These are phyloP conservation scores for Inonotus hispidus DNA, from an alignment of 1,284 basidiomycete species.

Conservation along the genomic window DNA sequence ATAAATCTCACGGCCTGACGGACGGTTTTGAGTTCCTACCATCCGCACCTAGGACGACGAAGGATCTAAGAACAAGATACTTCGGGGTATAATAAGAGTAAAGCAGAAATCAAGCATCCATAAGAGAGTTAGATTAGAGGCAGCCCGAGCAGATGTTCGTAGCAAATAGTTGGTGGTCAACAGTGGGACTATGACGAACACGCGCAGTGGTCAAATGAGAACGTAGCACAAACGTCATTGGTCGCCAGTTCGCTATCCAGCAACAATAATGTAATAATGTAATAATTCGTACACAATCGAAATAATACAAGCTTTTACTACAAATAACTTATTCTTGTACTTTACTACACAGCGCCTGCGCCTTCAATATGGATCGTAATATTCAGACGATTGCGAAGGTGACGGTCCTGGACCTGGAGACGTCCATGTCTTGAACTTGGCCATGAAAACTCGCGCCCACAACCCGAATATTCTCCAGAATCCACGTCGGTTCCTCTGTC, in stretches of 20 bases:
- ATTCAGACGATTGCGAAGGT: background rate
- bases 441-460: constrained; percentile 15
- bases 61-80: background rate
- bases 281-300: background rate
- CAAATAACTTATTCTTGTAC: background rate
- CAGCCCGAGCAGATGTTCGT: background rate
- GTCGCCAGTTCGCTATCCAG: background rate
- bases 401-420: constrained; percentile 1
- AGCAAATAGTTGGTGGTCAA: background rate
- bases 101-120: constrained; percentile 4
- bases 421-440: constrained; percentile 13
- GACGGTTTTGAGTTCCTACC: background rate
- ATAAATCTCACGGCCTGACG: constrained; percentile 40
- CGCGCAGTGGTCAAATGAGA: background rate
- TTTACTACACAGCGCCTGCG: background rate
- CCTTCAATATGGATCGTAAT: constrained; percentile 5
- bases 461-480: constrained; percentile 15
- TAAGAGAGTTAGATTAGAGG: background rate
- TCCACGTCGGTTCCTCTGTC: background rate
- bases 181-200: background rate
- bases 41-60: constrained; percentile 4
- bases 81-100: background rate
- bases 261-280: background rate
- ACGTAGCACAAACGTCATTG: background rate
- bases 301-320: background rate